A percentile compares a stretch with the other conserved stretches of the same genome.
These are phyloP conservation scores for Lachancea quebecensis DNA, from an alignment of 805 yeast genomes.

Conservation along the genomic window DNA sequence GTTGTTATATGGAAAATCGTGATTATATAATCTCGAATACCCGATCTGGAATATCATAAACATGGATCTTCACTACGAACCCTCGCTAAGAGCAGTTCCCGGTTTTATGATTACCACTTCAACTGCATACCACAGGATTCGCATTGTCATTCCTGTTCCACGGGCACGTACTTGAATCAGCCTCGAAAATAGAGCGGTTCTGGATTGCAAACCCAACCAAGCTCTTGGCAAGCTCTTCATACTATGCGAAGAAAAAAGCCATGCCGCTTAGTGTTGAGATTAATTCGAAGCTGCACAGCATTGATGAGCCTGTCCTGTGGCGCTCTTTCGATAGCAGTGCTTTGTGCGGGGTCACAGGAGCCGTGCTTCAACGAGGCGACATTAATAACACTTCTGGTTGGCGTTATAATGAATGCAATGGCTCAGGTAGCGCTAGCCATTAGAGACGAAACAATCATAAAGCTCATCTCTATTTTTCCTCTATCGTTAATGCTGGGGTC, in stretches of 20 bases:
- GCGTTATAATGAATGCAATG: neutral
- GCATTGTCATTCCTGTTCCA: no score
- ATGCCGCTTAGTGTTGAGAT: neutral
- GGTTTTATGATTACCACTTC: no score
- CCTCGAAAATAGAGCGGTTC: no score
- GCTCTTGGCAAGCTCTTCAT: neutral
- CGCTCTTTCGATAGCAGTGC: neutral
- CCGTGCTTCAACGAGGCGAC: neutral
- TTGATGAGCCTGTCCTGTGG: neutral
- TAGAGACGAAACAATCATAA: neutral
- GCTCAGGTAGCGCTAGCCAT: neutral
- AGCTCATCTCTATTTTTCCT: neutral
- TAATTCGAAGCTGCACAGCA: neutral
- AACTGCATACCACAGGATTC: no score
- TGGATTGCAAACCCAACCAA: neutral
- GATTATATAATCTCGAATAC: conserved; percentile 3
- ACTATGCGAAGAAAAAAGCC: neutral
- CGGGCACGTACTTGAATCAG: no score
- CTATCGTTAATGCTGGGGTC: neutral
- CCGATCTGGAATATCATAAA: conserved; percentile 6
- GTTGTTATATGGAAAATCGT: neutral
- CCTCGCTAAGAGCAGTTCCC: no score
- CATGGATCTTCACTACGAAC: neutral
- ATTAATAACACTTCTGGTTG: neutral
- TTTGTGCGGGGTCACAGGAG: neutral